A percentile compares a stretch with the other conserved stretches of the same genome.
These are phyloP conservation scores for Liriodendron chinense DNA, from an alignment of 164 flowering plant genomes.

Conservation along the genomic window DNA sequence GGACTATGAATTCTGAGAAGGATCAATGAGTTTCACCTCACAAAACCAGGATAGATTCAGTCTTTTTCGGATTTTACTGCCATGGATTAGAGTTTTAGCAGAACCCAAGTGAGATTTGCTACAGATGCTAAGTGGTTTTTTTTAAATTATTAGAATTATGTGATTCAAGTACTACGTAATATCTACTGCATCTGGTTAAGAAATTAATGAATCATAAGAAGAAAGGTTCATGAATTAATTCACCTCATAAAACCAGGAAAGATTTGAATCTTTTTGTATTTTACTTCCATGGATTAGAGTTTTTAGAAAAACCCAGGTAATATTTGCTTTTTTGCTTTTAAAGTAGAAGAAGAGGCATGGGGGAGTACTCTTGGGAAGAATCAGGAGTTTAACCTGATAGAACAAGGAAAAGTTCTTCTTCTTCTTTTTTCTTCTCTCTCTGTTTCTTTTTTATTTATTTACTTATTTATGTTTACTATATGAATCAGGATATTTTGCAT, in stretches of 20 bases:
- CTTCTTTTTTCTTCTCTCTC: neutral
- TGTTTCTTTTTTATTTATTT: neutral
- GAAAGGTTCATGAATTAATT: neutral
- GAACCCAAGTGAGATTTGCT: too few relatives aligned
- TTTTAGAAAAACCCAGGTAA: neutral
- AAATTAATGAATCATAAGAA: neutral
- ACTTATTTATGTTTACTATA: neutral
- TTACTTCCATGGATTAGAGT: neutral
- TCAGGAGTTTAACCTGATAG: neutral
- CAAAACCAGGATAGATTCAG: too few relatives aligned
- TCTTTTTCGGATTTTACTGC: too few relatives aligned
- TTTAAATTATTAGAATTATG: too few relatives aligned
- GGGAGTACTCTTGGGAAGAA: neutral
- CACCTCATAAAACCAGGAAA: neutral
- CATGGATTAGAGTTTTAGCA: too few relatives aligned
- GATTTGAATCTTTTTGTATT: neutral
- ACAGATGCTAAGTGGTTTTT: too few relatives aligned
- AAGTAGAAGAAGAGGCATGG: neutral
- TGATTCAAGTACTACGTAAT: too few relatives aligned
- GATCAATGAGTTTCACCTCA: too few relatives aligned
- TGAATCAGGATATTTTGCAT: neutral
- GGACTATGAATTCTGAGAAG: neutral
- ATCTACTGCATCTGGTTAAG: neutral
- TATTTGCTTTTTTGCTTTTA: neutral
- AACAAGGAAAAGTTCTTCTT: neutral